Conservation (phyloP, 169 alveolate genomes). For the Besnoitia besnoiti region DNA sequence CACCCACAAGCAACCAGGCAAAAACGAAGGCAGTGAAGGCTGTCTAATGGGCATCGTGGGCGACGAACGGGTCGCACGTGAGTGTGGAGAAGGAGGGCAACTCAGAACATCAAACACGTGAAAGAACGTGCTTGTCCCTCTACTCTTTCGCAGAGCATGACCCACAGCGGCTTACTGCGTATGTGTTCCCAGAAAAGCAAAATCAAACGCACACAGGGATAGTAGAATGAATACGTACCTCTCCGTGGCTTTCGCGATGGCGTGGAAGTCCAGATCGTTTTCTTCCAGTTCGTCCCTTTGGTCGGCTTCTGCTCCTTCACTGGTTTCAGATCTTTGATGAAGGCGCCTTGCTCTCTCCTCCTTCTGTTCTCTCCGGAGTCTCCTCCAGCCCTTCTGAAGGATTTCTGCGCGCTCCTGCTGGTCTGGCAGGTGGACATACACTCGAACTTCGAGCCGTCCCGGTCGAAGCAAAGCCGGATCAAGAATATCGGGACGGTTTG, state of each 20-base stretch:
- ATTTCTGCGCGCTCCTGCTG: constrained; percentile 91
- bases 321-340: neutral
- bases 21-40: neutral
- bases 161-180: constrained; percentile 44
- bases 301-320: neutral
- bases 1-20: too few relatives aligned
- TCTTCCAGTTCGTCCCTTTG: constrained; percentile 3
- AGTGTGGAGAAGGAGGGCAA: too few relatives aligned
- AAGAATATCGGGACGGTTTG: constrained; percentile 98
- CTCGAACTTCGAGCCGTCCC: constrained; percentile 93
- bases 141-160: too few relatives aligned
- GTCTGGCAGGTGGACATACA: constrained; percentile 97
- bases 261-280: constrained; percentile 48
- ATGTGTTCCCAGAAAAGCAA: neutral
- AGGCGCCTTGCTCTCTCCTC: constrained; percentile 66
- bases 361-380: constrained; percentile 83
- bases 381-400: constrained; percentile 85
- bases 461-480: constrained; percentile 99
- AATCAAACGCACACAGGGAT: neutral
- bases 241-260: constrained; percentile 75
- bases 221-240: neutral
- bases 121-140: too few relatives aligned
- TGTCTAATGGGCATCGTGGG: too few relatives aligned
- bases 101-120: too few relatives aligned
- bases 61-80: too few relatives aligned